These are phyloP conservation scores for Acrodontium crateriforme DNA, from an alignment of 2,329 filamentous ascomycete genomes.

Conservation along the genomic window DNA sequence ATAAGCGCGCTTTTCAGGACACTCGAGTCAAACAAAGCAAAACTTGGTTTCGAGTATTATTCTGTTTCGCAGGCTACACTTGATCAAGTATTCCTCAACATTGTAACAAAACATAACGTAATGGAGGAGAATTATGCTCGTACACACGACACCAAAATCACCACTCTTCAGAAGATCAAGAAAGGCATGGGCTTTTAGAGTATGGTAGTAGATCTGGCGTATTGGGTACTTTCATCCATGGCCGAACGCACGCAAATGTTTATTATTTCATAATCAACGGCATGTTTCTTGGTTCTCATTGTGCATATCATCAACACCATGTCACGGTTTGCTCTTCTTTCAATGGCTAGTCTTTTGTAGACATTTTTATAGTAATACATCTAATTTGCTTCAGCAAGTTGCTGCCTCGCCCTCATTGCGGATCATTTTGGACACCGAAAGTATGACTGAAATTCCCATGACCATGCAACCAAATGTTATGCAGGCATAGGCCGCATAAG, in stretches of 20 bases:
- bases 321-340: too few relatives aligned
- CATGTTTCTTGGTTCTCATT: too few relatives aligned
- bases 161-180: not conserved
- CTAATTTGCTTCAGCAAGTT: conserved; percentile 7
- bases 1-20: conserved; percentile 58
- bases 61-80: conserved; percentile 75
- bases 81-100: conserved; percentile 79
- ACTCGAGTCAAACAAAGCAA: conserved; percentile 56
- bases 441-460: conserved; percentile 66
- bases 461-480: conserved; percentile 68
- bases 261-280: too few relatives aligned
- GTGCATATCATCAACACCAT: too few relatives aligned
- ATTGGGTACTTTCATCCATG: too few relatives aligned
- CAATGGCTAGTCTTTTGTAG: too few relatives aligned
- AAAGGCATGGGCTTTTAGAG: not conserved
- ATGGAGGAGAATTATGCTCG: conserved; percentile 47
- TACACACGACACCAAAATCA: conserved; percentile 4
- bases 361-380: not conserved
- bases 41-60: conserved; percentile 68
- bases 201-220: too few relatives aligned
- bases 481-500: conserved; percentile 52
- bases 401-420: conserved; percentile 13
- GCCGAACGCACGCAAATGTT: too few relatives aligned
- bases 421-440: conserved; percentile 55
- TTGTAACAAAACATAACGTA: conserved; percentile 68